Evolutionary conservation across 192 early-diverging fungal genomes (phyloP), one percentile per base, ranked within the genome.

Genomic region (Linnemannia exigua): DNA sequence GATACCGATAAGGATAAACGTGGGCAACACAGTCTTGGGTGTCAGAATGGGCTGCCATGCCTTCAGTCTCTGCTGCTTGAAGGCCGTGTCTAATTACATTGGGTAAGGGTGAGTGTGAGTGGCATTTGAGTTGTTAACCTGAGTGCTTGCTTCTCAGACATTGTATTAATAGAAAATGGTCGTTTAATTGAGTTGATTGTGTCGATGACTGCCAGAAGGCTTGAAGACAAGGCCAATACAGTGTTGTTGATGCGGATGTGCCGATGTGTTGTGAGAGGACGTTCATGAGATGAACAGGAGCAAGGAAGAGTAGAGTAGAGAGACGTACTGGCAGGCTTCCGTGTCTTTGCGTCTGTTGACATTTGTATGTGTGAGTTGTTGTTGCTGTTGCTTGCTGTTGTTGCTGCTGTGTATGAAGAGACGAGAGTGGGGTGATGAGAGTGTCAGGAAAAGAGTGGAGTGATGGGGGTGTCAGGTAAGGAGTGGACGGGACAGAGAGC

Each of bases 31-130:
- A 36, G 96, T 98, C 88, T 98, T 99, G 68, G 99, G 99, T 16
- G 98, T 99, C 31, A 99, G 92, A 63, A 99, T 93, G 0, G 99
- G 99, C 89, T 99, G 99, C 99, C 99, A 99, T 22, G 98, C 96
- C 89, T 97, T 97, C 88, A 99, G 94, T 19, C 99, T 95, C 82
- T 99, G 99, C 89, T 99, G 99, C 91, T 99, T 99, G 87, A 99
- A 99, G 38, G 98, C 98, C 44, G 98, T 99, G 91, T 99, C 94
- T 95, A 87, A 67, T 52, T 22, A 50, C 31, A 54, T 9, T 61
- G 38, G 54, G 50, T n/a, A n/a, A n/a, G n/a, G n/a, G n/a, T n/a
- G n/a, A n/a, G n/a, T n/a, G n/a, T n/a, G n/a, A n/a, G n/a, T n/a
- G n/a, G n/a, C n/a, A n/a, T n/a, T n/a, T n/a, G n/a, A n/a, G n/a